Evolutionary conservation across 805 yeast species (phyloP), one percentile per base, ranked within the genome.

Genomic region (Starmera amethionina): DNA sequence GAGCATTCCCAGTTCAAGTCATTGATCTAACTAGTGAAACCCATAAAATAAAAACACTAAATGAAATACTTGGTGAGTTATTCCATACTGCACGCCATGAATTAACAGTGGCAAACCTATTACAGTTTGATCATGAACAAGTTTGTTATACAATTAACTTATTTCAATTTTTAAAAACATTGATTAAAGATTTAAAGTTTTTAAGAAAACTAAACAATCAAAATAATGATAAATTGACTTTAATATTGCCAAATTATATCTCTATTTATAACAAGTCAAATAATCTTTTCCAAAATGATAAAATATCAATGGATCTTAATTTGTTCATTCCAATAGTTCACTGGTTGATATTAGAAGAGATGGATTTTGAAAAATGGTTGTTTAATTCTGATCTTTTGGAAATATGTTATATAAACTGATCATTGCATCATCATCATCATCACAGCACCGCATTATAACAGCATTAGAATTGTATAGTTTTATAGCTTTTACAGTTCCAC

Each of bases 31-130:
- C 42, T 1, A 30, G 44, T 3, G 38, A 47, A 2, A 39, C 37
- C 5, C 10, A 35, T 4, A 38, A 42, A 10, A 34, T 51, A n/a
- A 38, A 41, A 12, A 34, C 46, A 5, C 27, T 35, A 8, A 42
- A 46, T 36, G 44, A 46, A 9, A 37, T 47, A 1, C 47, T 50
- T 36, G 45, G 42, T 12, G 42, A 51, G n/a, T 25, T 54, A 4
- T 59, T 62, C 41, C 59, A 59, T 32, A 40, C 40, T 1, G 44
- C 56, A 2, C 43, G 63, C 19, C 58, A 53, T 35, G 37, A 39
- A 6, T 38, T 62, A 8, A 48, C 51, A 11, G 39, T 35, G 10
- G 18, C 31, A 5, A 48, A 50, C 7, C 39, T 62, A 4, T 46
- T 60, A 1, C 34, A 42, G 3, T 51, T 51, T 33, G 44, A 60